Base-by-base conservation (phyloP, 1,284 basidiomycete species). In the Psilocybe mexicana region DNA sequence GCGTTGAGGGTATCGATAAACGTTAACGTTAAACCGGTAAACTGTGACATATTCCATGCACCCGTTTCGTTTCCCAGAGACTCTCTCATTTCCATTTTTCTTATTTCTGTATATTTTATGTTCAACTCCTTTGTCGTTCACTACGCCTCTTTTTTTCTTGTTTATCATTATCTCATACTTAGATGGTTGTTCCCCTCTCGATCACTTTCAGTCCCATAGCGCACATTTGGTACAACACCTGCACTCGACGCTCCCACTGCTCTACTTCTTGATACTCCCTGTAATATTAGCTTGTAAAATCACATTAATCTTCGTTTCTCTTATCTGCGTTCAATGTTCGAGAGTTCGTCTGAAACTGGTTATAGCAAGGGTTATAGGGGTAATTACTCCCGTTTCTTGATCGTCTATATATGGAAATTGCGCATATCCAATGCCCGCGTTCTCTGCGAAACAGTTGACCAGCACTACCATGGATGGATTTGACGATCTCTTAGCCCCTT, bases 401-500 rank as follows among this genome's bases (percentile, higher is more conserved):
- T 33, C 1, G 11, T 52, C 46, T 44, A 43, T 40, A 54, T 51
- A 53, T 50, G 48, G 40, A 18, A 57, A 60, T 40, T 49, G 38
- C 6, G 38, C 6, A 40, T 40, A n/a, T 3, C 7, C n/a, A 33
- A 6, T n/a, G 38, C 12, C 4, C n/a, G 38, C 38, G 38, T 40
- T 40, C 11, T 3, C 3, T 12, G n/a, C n/a, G 6, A 14, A 6
- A 4, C 38, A 5, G 38, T n/a, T 28, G 47, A 49, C 54, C 55
- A 48, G 23, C 24, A 30, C 54, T 43, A 54, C 49, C 61, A 88
- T 88, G 86, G 85, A 86, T 67, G 76, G 81, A 66, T 93, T 93
- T 72, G 90, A 93, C 75, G 90, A 93, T 71, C 74, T 92, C 47
- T 77, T 93, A 24, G 78, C 78, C n/a, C 81, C 83, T 53, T 86